Percentiles rank a stretch among this genome's conserved stretches.
phyloP scores from a whole-genome alignment of 2,329 filamentous ascomycete genomes.

The Penicillium verrucosum region DNA sequence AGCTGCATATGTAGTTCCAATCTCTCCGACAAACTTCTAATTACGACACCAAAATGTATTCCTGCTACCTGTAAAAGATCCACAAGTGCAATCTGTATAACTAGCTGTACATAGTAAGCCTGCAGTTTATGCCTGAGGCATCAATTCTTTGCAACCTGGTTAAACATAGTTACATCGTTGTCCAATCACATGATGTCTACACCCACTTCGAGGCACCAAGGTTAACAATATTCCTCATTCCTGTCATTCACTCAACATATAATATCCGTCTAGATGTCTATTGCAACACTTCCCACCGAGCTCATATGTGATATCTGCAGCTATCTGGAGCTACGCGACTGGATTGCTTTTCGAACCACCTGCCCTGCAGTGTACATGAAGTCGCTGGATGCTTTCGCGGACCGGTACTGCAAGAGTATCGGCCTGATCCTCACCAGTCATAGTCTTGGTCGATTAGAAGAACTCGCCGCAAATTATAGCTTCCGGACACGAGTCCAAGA shows the following conservation, averaged over 20 bases:
- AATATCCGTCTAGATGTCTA: neutral
- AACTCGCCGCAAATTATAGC: neutral
- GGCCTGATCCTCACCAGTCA: neutral
- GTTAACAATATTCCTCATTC: neutral
- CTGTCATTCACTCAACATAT: neutral
- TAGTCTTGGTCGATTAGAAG: neutral
- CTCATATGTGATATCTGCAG: neutral
- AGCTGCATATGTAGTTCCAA: neutral
- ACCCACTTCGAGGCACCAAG: neutral
- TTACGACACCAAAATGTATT: neutral
- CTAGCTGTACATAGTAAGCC: neutral
- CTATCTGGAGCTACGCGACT: neutral
- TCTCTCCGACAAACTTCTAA: neutral
- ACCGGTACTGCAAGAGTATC: neutral
- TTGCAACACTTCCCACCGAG: neutral
- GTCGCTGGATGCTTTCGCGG: conserved; percentile 1
- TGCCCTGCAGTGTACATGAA: neutral
- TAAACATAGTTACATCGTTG: neutral
- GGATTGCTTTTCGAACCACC: neutral
- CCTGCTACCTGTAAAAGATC: neutral
- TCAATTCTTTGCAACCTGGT: neutral
- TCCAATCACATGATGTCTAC: neutral
- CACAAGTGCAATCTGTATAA: neutral
- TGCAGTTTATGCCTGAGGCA: neutral
- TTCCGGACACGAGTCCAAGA: neutral